A percentile compares a stretch with the other conserved stretches of the same genome.
Conservation (phyloP, 2,329 filamentous ascomycete species). For the Falciphora oryzae region DNA sequence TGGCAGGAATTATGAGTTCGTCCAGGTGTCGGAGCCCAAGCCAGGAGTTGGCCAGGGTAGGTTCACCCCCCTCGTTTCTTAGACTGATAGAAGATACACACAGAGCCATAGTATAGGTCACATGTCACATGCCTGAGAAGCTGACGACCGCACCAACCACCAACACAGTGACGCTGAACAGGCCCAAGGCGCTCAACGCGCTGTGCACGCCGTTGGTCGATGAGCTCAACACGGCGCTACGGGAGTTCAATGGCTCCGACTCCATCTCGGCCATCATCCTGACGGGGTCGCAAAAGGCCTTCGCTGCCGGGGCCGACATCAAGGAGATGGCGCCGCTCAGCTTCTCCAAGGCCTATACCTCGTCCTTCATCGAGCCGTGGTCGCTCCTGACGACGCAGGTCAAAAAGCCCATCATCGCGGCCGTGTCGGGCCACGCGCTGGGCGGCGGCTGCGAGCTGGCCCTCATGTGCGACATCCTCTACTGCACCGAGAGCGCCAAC, state of each 20-base stretch:
- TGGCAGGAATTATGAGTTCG: slow-evolving; percentile 62
- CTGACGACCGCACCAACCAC: background rate
- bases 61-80: slow-evolving; percentile 16
- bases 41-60: slow-evolving; percentile 87
- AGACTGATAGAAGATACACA: background rate
- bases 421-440: slow-evolving; percentile 89
- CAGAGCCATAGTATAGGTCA: too few species aligned
- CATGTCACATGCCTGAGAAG: background rate
- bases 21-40: slow-evolving; percentile 75
- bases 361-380: slow-evolving; percentile 94
- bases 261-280: slow-evolving; percentile 72
- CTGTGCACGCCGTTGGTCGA: slow-evolving; percentile 84
- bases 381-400: slow-evolving; percentile 75
- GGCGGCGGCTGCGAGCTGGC: slow-evolving; percentile 95
- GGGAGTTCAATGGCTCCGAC: slow-evolving; percentile 62
- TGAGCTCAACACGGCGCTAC: slow-evolving; percentile 79
- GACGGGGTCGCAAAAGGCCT: slow-evolving; percentile 84
- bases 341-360: slow-evolving; percentile 81
- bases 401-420: slow-evolving; percentile 91
- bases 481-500: slow-evolving; percentile 78
- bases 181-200: slow-evolving; percentile 92
- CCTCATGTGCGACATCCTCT: slow-evolving; percentile 95
- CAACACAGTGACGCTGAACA: slow-evolving; percentile 75
- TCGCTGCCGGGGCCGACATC: slow-evolving; percentile 95
- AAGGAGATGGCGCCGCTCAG: slow-evolving; percentile 96